Evolutionary conservation across 352 stramenopile species (phyloP), one percentile per base, ranked within the genome.

Genomic region (Pythium phragmiticola): DNA sequence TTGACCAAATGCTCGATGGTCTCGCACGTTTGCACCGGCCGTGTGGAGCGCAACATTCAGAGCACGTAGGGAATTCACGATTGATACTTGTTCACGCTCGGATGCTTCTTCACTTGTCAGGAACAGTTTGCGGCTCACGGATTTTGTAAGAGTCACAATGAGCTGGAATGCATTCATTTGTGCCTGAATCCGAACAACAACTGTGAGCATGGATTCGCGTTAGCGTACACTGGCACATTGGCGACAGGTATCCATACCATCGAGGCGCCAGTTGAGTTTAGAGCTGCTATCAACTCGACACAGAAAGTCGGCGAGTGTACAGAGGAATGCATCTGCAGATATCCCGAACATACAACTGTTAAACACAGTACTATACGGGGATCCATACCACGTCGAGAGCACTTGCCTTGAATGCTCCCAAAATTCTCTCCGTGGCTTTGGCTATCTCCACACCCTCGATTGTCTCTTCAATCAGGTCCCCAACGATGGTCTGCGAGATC

Each of bases 341-440:
- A 51, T 19, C 7, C 2, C 21, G 19, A 8, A 12, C 23, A 51
- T 48, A n/a, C 26, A 30, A 57, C 6, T 28, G 37, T 12, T 39
- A 13, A 60, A 1, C 2, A 50, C 36, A 62, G 9, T 42, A 19
- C 39, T 11, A 39, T 9, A 11, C 13, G n/a, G 7, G 7, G 19
- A 34, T 52, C 30, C 8, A 26, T 49, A 36, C 12, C 53, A 60
- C 0, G 34, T 39, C 34, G 34, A 16, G 41, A 41, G 2, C 21
- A 33, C 64, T 46, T 59, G 89, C 85, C 83, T 95, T 95, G 59
- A 89, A 91, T 3, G 84, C 71, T 8, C 81, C 85, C 11, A 95
- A 62, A 30, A 90, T 64, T 11, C 70, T 77, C 57, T 95, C 84
- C 0, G 78, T 89, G 17, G 61, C 70, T 23, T 86, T 89, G 1